Conservation (phyloP, 1,284 basidiomycete species). For the Cutaneotrichosporon mucoides region DNA sequence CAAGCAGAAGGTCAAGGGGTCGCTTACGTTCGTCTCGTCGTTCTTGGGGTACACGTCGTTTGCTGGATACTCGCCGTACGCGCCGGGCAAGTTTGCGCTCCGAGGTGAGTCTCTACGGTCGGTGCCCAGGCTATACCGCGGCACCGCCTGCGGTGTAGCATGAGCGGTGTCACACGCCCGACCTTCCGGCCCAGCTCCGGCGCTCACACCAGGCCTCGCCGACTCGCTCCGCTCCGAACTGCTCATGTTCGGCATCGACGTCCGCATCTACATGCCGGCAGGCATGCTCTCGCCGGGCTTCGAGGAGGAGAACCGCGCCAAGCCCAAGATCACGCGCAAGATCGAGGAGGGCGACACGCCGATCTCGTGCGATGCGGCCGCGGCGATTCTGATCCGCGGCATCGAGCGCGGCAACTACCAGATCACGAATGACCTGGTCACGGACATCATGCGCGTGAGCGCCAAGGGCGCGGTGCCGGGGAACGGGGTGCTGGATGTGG, state of each 20-base stretch:
- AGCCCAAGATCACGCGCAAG: slow-evolving; percentile 72
- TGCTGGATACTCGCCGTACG: slow-evolving; percentile 78
- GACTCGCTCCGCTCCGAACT: slow-evolving; percentile 81
- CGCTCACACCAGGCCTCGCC: slow-evolving; percentile 61
- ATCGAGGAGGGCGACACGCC: slow-evolving; percentile 76
- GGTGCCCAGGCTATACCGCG: too few relatives aligned
- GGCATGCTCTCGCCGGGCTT: slow-evolving; percentile 81
- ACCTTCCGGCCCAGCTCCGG: neutral
- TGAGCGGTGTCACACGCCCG: slow-evolving; percentile 35
- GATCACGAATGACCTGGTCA: slow-evolving; percentile 68
- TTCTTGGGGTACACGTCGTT: slow-evolving; percentile 76
- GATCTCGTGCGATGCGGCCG: slow-evolving; percentile 64
- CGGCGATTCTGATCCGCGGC: slow-evolving; percentile 63
- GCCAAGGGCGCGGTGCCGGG: slow-evolving; percentile 66
- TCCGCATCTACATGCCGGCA: slow-evolving; percentile 82
- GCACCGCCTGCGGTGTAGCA: too few relatives aligned
- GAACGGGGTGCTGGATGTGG: slow-evolving; percentile 59
- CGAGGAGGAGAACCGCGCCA: slow-evolving; percentile 72
- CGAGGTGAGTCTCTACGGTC: slow-evolving; percentile 51
- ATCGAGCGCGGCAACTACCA: slow-evolving; percentile 68
- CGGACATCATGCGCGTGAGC: slow-evolving; percentile 64
- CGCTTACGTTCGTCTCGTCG: slow-evolving; percentile 78
- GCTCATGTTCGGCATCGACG: slow-evolving; percentile 62
- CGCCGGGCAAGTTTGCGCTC: slow-evolving; percentile 84
- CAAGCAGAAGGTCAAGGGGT: slow-evolving; percentile 55